Conservation (phyloP, 805 yeast genomes). For the Candida awuae region DNA sequence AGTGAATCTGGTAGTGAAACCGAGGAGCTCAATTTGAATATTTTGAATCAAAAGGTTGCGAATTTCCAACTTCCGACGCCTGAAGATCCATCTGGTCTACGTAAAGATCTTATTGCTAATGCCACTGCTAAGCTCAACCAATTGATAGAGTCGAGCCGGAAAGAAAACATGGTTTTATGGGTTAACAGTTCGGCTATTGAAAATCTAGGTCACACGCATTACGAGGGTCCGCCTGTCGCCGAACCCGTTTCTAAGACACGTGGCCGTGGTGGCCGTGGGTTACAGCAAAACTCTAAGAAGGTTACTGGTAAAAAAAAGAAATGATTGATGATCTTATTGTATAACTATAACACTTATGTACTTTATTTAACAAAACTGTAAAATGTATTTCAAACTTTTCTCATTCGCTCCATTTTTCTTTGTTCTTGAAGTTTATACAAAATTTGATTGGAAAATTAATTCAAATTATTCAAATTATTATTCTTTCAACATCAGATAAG, state of each 20-base stretch:
- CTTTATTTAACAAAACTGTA: too few species aligned
- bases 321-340: too few species aligned
- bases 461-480: too few species aligned
- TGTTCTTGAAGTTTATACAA: too few species aligned
- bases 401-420: too few species aligned
- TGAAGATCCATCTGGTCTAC: background rate
- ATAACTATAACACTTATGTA: too few species aligned
- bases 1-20: background rate
- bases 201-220: constrained; percentile 42
- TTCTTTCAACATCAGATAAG: too few species aligned
- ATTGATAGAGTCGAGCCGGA: constrained; percentile 15
- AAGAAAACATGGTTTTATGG: constrained; percentile 32
- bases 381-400: too few species aligned
- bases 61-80: constrained; percentile 10
- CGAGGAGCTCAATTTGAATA: background rate
- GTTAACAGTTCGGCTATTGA: constrained; percentile 52
- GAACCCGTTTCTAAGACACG: constrained; percentile 10
- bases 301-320: too few species aligned
- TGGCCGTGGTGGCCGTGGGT: constrained; percentile 9
- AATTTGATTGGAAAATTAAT: too few species aligned
- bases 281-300: too few species aligned
- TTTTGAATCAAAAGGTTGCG: constrained; percentile 16
- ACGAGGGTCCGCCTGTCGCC: constrained; percentile 38
- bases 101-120: background rate
- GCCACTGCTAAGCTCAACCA: constrained; percentile 26